These are phyloP conservation scores for Brassica balearica DNA, from an alignment of 441 rosid species.

Conservation along the genomic window DNA sequence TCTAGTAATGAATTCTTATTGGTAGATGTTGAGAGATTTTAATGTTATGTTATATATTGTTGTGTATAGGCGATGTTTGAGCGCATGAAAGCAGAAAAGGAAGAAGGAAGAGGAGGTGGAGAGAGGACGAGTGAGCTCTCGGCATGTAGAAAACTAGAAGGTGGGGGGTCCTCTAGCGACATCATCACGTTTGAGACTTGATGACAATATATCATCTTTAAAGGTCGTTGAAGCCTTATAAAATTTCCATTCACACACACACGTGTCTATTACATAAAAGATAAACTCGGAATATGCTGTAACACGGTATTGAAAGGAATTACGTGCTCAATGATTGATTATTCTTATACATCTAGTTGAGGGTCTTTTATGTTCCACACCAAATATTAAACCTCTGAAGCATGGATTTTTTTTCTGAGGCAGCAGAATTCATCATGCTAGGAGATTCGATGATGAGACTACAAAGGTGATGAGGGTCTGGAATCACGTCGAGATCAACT, in stretches of 20 bases:
- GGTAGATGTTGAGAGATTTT: background rate
- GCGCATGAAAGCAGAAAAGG: slow-evolving; percentile 56
- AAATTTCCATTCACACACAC: background rate
- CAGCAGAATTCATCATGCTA: slow-evolving; percentile 47
- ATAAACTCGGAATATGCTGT: background rate
- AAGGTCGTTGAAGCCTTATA: no score
- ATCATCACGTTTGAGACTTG: no score
- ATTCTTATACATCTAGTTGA: no score
- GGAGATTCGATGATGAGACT: slow-evolving; percentile 62
- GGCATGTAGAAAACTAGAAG: no score
- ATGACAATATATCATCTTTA: no score
- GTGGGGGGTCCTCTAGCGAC: no score
- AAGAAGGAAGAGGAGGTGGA: no score
- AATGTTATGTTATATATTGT: slow-evolving; percentile 37
- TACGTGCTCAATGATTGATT: background rate
- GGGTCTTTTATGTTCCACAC: background rate
- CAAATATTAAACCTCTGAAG: slow-evolving; percentile 12
- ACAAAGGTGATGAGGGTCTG: slow-evolving; percentile 66
- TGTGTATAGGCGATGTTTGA: slow-evolving; percentile 61
- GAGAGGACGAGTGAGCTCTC: no score
- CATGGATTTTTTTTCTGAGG: background rate
- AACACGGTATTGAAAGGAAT: background rate
- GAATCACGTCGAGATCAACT: slow-evolving; percentile 64
- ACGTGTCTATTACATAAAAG: background rate
- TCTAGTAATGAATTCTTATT: background rate